Evolutionary conservation across 768 basidiomycete genomes (phyloP).

Genomic region (Amanita molliuscula): DNA sequence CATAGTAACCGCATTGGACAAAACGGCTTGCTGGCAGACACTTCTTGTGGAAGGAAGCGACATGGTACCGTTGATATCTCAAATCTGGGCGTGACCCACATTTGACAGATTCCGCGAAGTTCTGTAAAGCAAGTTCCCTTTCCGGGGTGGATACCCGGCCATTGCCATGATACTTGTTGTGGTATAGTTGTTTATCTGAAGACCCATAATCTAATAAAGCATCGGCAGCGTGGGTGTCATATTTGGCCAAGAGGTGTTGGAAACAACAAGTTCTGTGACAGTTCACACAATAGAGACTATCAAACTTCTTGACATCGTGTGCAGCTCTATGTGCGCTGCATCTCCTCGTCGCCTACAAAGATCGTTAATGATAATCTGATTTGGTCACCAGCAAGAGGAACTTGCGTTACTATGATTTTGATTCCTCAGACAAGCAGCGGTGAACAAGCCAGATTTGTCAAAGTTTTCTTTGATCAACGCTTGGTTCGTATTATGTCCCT

Average conservation of each 20-base stretch:
- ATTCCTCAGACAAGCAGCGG: conserved; percentile 1
- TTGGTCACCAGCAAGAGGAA: not conserved
- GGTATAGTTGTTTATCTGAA: not conserved
- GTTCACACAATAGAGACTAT: not conserved
- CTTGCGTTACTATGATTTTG: not conserved
- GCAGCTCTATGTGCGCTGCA: not conserved
- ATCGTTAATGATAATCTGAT: not conserved
- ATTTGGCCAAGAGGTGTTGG: conserved; percentile 1
- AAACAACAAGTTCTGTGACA: conserved; percentile 2
- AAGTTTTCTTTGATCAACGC: not conserved
- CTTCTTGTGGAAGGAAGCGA: not conserved
- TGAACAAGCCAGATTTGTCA: not conserved
- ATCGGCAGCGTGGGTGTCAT: conserved; percentile 4
- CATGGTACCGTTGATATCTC: conserved; percentile 4
- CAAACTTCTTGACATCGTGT: not conserved
- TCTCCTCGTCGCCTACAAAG: not conserved
- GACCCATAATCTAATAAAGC: not conserved
- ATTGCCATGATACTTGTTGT: not conserved
- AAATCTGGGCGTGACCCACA: not conserved
- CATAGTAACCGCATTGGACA: conserved; percentile 4
- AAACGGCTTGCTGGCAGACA: not conserved
- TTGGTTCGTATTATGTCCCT: not conserved
- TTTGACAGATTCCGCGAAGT: not conserved
- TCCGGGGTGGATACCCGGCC: not conserved
- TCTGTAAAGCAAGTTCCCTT: not conserved